Percentiles rank a stretch among this genome's conserved stretches.
These are phyloP conservation scores for Rubia peregrina DNA, from an alignment of 305 asterid genomes.

Conservation along the genomic window DNA sequence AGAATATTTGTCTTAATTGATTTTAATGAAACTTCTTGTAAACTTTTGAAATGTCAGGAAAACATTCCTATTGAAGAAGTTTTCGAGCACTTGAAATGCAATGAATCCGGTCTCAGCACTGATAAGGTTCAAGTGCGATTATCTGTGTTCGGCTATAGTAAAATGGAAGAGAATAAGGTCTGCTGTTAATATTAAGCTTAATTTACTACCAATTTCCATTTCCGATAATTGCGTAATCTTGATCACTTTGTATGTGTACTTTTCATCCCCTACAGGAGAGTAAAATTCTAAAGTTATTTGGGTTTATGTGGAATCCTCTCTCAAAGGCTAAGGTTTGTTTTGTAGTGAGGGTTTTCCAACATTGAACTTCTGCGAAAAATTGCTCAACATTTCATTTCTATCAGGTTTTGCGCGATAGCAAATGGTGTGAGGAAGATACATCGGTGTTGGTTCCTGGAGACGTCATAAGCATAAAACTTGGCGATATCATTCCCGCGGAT, in stretches of 20 bases:
- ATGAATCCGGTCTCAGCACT: slow-evolving; percentile 25
- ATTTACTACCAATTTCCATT: too few relatives aligned
- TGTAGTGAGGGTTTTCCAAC: not conserved
- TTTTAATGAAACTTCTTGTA: not conserved
- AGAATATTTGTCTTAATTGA: too few relatives aligned
- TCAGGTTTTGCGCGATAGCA: slow-evolving; percentile 52
- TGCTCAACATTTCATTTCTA: not conserved
- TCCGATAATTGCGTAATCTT: not conserved
- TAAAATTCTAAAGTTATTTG: slow-evolving; percentile 16
- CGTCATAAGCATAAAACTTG: slow-evolving; percentile 51
- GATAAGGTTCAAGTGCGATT: slow-evolving; percentile 26
- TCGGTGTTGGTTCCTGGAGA: slow-evolving; percentile 59
- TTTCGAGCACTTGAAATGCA: slow-evolving; percentile 29
- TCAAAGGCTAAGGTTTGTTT: slow-evolving; percentile 55
- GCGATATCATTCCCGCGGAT: slow-evolving; percentile 73
- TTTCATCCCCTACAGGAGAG: slow-evolving; percentile 34
- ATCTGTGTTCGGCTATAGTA: slow-evolving; percentile 27
- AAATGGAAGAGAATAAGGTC: slow-evolving; percentile 39
- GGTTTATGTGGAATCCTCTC: not conserved
- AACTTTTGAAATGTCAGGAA: slow-evolving; percentile 20
- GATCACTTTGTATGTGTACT: not conserved
- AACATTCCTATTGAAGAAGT: slow-evolving; percentile 37
- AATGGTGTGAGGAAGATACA: slow-evolving; percentile 66
- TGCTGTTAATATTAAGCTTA: not conserved
- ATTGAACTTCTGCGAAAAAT: not conserved